Base-by-base conservation (phyloP, 2,329 filamentous ascomycete genomes). In the Hypoxylon sp. region DNA sequence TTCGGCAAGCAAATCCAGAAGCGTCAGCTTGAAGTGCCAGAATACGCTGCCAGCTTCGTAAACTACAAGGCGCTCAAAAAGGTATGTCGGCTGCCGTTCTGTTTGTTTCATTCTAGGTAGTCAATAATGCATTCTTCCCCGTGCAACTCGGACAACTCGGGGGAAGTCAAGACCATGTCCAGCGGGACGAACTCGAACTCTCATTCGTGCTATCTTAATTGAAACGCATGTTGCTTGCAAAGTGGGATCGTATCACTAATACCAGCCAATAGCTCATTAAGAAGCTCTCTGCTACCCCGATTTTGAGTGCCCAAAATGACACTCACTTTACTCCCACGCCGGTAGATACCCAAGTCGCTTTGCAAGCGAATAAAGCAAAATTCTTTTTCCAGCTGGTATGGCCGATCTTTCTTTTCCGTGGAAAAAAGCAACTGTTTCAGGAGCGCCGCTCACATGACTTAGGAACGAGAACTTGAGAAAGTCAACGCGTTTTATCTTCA, bases 1-100 rank as follows among this genome's bases (percentile, higher is more conserved):
- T 99, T 99, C 84, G 95, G 95, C 79, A 99, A 99, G 85, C 93
- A 97, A 78, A 97, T 99, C 71, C 95, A 98, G 84, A 97, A 97
- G 84, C 91, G 94, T 78, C 95, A 99, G 86, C 92, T 99, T 75
- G 95, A 99, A 79, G 94, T 99, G 64, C 95, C 95, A 64, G 95
- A 99, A 86, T 99, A 99, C 90, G 94, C 95, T 66, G 93, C 94
- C 69, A 97, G 94, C 80, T 99, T 99, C 77, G 94, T 98, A 73
- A 97, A 99, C 81, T 99, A 99, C 84, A 99, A 99, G 82, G 94
- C 93, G 64, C 85, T 99, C 72, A 99, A 99, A 81, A 98, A 98
- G 92, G 95, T 97, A 76, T 67, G 80, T 77, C 44, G 46, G 41
- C 68, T 49, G 24, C 51, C 13, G 8, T 17, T 24, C 24, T 41